Evolutionary conservation across 2,329 filamentous ascomycete species (phyloP).

Genomic region (Colletotrichum kahawae): DNA sequence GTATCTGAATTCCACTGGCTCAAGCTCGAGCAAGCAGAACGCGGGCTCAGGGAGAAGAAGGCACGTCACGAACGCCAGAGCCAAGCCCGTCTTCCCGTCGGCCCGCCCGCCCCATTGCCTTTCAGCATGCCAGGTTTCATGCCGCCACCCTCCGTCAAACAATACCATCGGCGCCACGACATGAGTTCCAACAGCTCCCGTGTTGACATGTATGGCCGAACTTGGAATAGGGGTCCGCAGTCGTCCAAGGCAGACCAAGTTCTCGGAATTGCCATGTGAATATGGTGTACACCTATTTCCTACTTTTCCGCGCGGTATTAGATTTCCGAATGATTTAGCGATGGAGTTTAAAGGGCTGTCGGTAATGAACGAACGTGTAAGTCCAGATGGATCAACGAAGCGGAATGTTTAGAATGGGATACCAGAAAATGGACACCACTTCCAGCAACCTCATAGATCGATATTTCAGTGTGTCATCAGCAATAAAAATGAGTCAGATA

Average conservation of each 20-base stretch:
- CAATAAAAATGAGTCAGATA: not conserved
- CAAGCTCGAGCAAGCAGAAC: not conserved
- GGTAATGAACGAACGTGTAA: not conserved
- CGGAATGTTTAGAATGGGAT: not conserved
- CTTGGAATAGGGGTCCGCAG: not conserved
- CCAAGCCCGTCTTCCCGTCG: not conserved
- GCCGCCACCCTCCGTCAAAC: not conserved
- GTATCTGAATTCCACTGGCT: conserved; percentile 12
- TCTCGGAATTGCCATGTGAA: conserved; percentile 13
- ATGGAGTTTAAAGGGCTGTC: not conserved
- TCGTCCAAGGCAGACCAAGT: conserved; percentile 4
- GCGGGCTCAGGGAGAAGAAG: not conserved
- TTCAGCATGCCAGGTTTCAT: not conserved
- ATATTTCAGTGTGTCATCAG: not conserved
- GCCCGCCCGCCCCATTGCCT: not conserved
- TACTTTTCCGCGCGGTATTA: not conserved
- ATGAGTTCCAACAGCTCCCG: not conserved
- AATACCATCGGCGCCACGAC: not conserved
- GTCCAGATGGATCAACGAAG: not conserved
- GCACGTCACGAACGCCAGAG: not conserved
- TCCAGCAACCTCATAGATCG: not conserved
- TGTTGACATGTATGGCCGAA: not conserved
- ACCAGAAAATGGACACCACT: not conserved
- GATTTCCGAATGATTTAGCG: not conserved
- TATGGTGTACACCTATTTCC: not conserved